phyloP scores from a whole-genome alignment of 805 yeast species.

The Candida anglica region DNA sequence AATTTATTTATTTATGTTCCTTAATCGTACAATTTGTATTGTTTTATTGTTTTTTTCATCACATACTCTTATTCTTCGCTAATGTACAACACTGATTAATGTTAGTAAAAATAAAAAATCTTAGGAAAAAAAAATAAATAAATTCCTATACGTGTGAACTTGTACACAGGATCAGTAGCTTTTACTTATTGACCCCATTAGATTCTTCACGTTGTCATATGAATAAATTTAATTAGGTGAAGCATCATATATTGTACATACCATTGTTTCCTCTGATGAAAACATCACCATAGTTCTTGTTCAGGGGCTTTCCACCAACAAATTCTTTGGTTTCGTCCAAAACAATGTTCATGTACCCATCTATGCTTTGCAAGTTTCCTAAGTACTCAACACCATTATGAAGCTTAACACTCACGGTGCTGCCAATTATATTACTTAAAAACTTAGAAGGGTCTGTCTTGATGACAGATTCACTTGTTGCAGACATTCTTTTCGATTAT shows the following conservation, averaged over 20 bases:
- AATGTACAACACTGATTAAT: constrained; percentile 33
- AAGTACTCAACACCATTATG: constrained; percentile 81
- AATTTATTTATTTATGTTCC: too few species aligned
- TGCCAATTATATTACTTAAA: constrained; percentile 73
- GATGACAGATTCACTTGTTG: too few species aligned
- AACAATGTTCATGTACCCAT: constrained; percentile 95
- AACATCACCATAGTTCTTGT: constrained; percentile 65
- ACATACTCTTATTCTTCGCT: constrained; percentile 26
- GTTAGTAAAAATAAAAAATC: constrained; percentile 19
- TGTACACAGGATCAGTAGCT: too few species aligned
- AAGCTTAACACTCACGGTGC: constrained; percentile 75
- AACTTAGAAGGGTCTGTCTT: constrained; percentile 71
- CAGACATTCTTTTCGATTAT: too few species aligned
- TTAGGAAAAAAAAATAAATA: too few species aligned
- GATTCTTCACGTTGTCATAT: too few species aligned
- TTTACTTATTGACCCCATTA: too few species aligned
- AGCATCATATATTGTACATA: constrained; percentile 38
- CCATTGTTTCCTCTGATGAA: constrained; percentile 86
- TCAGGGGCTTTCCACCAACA: constrained; percentile 43
- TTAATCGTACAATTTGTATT: too few species aligned
- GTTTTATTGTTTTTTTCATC: neutral
- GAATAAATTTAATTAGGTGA: too few species aligned
- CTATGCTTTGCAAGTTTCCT: constrained; percentile 76
- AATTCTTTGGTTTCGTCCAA: constrained; percentile 72
- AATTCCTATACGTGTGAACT: too few species aligned